These are phyloP conservation scores for Acacia acuminata DNA, from an alignment of 306 rosid genomes.

Conservation along the genomic window DNA sequence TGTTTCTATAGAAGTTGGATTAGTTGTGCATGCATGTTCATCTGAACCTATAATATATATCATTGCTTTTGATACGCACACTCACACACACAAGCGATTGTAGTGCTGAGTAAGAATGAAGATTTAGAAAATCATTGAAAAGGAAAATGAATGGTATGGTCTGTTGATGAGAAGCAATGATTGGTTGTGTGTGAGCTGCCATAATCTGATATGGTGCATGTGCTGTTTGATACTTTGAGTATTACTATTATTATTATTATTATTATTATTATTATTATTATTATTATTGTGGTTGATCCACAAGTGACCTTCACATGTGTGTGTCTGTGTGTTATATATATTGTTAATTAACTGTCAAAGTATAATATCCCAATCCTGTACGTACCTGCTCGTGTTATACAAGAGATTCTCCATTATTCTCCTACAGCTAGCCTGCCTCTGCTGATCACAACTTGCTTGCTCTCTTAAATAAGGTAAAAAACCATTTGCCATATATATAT, in stretches of 20 bases:
- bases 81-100: too few relatives aligned
- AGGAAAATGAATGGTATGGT: not conserved
- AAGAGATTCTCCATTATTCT: not conserved
- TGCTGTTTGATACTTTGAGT: not conserved
- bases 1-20: not conserved
- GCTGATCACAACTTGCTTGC: not conserved
- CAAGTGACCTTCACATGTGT: slow-evolving; percentile 4
- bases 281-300: not conserved
- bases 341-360: not conserved
- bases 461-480: not conserved
- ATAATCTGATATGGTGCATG: not conserved
- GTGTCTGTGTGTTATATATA: not conserved
- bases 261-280: not conserved
- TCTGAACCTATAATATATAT: not conserved
- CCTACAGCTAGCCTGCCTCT: not conserved
- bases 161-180: not conserved
- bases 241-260: not conserved
- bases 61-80: too few relatives aligned
- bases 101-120: not conserved
- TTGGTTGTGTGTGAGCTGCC: not conserved
- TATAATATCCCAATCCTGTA: not conserved
- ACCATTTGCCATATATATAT: not conserved
- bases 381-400: not conserved
- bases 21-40: not conserved
- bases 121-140: not conserved